A percentile compares a stretch with the other conserved stretches of the same genome.
Evolutionary conservation across 163 green algal species (phyloP).

Genomic region (Scenedesmus sp.): DNA sequence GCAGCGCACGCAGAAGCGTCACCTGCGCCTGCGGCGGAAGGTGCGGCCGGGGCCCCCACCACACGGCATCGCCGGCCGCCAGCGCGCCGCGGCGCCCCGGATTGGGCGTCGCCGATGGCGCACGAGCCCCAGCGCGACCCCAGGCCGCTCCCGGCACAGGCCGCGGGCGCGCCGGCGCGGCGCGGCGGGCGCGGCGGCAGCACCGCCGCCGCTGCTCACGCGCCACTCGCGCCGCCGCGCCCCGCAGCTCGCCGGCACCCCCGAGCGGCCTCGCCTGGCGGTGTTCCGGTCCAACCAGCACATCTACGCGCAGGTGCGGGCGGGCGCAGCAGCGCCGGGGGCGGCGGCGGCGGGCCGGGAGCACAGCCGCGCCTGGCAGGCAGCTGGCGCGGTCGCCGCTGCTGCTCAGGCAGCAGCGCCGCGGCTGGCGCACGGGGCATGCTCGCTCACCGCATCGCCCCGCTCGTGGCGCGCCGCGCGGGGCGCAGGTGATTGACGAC

Average conservation of each 20-base stretch:
- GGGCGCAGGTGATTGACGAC: conserved; percentile 97
- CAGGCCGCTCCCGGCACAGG: no score
- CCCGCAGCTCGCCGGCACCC: conserved; percentile 85
- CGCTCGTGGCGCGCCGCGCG: no score
- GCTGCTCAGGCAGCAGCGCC: no score
- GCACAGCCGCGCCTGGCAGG: no score
- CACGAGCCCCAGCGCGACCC: no score
- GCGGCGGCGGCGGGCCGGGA: background rate
- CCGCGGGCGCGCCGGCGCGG: no score
- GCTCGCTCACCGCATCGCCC: no score
- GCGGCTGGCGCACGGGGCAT: no score
- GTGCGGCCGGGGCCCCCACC: conserved; percentile 46
- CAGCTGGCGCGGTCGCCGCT: background rate
- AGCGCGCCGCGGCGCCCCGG: no score
- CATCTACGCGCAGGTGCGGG: conserved; percentile 96
- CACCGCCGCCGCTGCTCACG: background rate
- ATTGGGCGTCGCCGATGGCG: no score
- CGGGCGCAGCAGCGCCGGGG: background rate
- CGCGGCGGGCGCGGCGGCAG: no score
- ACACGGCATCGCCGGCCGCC: no score
- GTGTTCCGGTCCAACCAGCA: conserved; percentile 97
- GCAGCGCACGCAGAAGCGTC: conserved; percentile 58
- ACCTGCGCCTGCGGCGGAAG: conserved; percentile 76
- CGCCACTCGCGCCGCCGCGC: background rate
- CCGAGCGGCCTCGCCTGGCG: conserved; percentile 90